Evolutionary conservation across 345 rosid species (phyloP), one percentile per base, ranked within the genome.

Genomic region (Leavenworthia alabamica): DNA sequence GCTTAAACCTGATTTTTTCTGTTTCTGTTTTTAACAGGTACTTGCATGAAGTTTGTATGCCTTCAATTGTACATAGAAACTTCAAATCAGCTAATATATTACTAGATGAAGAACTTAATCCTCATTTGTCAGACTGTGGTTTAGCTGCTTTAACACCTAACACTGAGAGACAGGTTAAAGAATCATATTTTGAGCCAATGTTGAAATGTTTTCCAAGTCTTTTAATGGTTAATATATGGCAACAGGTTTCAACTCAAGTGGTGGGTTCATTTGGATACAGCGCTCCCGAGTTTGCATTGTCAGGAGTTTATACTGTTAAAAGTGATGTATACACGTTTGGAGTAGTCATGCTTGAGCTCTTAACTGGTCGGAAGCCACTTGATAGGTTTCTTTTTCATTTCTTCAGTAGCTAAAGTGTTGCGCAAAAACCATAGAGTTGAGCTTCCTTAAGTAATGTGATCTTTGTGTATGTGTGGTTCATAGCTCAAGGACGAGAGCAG

Each of bases 321-420:
- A 94, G 99, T 59, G 99, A 94, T 46, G 99, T 94, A 6, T 94
- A 94, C 79, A 94, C 97, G 62, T 94, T 94, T 48, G 99, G 99
- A 44, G 99, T 94, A 43, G 99, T 88, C 43, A 94, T 90, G 99
- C 78, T 94, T 71, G 99, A 94, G 84, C 79, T 94, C 50, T 74
- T 94, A 78, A 88, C 99, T 32, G 97, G 99, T 48, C 82, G 97
- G 70, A 88, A 94, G 76, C 97, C 99, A 23, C 85, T 94, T 26
- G 99, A 94, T 74, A 88, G 99, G 99, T 90, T 64, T 57, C 9
- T 10, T 52, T 52, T 43, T 61, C 35, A 31, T 13, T 1, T 14
- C 10, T 37, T 8, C 7, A 20, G 29, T n/a, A n/a, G 9, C 14
- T 26, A 40, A 36, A n/a, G n/a, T 47, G 39, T 33, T 11, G 55